Conservation (phyloP, 768 basidiomycete genomes). For the Leucosporidium yakuticum region DNA sequence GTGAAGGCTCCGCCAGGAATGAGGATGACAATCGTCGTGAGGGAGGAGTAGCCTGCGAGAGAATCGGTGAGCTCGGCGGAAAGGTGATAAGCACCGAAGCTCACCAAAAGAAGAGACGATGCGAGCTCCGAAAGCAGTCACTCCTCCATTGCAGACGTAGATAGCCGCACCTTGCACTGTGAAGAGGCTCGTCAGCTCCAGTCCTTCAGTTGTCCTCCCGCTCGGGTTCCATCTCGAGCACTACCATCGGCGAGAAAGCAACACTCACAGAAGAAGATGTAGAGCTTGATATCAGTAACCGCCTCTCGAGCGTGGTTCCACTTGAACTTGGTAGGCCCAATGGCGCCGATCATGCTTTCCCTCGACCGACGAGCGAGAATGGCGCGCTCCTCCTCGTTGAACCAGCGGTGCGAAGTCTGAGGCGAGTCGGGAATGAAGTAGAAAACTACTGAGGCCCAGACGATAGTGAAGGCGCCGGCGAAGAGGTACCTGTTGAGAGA, state of each 20-base stretch:
- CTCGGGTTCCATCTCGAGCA: not conserved
- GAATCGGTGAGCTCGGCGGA: not conserved
- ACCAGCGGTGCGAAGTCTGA: slow-evolving; percentile 21
- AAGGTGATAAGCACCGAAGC: not conserved
- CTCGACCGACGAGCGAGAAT: slow-evolving; percentile 38
- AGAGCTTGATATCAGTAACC: slow-evolving; percentile 42
- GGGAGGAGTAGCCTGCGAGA: slow-evolving; percentile 25
- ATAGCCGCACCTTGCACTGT: slow-evolving; percentile 39
- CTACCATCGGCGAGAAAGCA: not conserved
- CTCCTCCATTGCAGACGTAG: slow-evolving; percentile 33
- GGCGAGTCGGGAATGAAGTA: not conserved
- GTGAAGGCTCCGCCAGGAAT: slow-evolving; percentile 45
- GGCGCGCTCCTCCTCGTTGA: slow-evolving; percentile 39
- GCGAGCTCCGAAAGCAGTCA: slow-evolving; percentile 44
- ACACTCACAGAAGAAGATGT: slow-evolving; percentile 35
- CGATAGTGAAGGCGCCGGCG: not conserved
- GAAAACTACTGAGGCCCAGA: not conserved
- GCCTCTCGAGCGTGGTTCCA: slow-evolving; percentile 42
- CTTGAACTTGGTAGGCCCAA: slow-evolving; percentile 29
- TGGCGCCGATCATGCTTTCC: slow-evolving; percentile 23
- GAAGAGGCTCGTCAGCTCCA: not conserved
- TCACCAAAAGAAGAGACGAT: slow-evolving; percentile 45
- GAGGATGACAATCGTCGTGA: not conserved
- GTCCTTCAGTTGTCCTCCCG: not conserved
- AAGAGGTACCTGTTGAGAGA: slow-evolving; percentile 30